Base-by-base conservation (phyloP, 2,329 filamentous ascomycete genomes). In the Epichloe baconii region DNA sequence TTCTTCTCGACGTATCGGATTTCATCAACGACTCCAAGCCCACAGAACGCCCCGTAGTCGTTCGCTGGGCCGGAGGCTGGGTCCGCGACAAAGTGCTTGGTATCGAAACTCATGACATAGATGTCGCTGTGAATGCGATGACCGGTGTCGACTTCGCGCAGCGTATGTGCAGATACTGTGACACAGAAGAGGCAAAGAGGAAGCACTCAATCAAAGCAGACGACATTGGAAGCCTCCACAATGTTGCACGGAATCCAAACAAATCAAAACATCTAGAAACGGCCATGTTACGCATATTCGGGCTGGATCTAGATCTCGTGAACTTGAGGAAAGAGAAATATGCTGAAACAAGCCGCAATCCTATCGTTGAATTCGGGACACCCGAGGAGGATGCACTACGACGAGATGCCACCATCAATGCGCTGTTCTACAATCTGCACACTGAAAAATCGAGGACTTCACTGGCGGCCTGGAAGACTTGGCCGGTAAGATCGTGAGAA, bases 321-420 rank as follows among this genome's bases (percentile, higher is more conserved):
- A 98, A 97, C 64, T 72, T 97, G 45, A 79, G 91, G 44, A 94
- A 89, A 63, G 93, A 97, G 69, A 90, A 85, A 0, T 97, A 97
- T 60, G 78, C 83, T 1, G 83, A 88, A n/a, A 82, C 93, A 53
- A 57, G 41, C 23, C 54, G 56, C 1, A 56, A 52, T 23, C 54
- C 56, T 5, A 37, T 47, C 12, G 53, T 57, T 44, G 89, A 95
- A 64, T 96, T 96, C 66, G 93, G 91, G 5, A 95, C 88, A 0
- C 84, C 91, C 0, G 78, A 86, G 63, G 89, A 98, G 66, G 91
- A 98, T 67, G 91, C 91, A 2, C 65, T 89, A 57, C 82, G 91
- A 21, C 82, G 91, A 46, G 91, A 98, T 71, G 90, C 91, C 21
- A 96, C 89, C 0, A 82, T 97, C 54, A 98, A 98, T 64, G 88